These are phyloP conservation scores for Ustilago nuda DNA, from an alignment of 1,284 basidiomycete genomes.

Conservation along the genomic window DNA sequence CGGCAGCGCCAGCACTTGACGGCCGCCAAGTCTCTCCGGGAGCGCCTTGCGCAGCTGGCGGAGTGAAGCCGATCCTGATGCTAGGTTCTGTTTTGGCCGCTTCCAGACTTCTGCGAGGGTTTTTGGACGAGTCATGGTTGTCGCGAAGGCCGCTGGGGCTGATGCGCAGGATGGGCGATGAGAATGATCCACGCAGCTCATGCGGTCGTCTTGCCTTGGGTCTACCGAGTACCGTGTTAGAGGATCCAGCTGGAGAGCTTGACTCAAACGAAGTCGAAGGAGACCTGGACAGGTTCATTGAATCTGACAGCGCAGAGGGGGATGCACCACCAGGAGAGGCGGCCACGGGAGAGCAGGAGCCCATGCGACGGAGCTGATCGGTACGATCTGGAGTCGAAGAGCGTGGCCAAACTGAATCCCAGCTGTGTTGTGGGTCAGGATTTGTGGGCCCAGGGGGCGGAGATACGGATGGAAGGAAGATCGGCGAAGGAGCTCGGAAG, in stretches of 20 bases:
- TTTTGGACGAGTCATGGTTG: constrained; percentile 23
- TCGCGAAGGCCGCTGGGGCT: constrained; percentile 29
- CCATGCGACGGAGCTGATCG: constrained; percentile 41
- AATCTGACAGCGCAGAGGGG: constrained; percentile 28
- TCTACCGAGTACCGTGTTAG: constrained; percentile 33
- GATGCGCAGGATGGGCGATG: constrained; percentile 43
- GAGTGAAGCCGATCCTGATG: constrained; percentile 41
- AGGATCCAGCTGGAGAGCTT: constrained; percentile 25
- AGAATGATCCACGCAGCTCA: constrained; percentile 45
- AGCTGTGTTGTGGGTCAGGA: constrained; percentile 52
- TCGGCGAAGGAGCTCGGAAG: constrained; percentile 44
- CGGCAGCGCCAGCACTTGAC: constrained; percentile 7
- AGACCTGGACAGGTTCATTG: constrained; percentile 36
- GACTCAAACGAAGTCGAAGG: constrained; percentile 42
- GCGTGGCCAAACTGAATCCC: constrained; percentile 61
- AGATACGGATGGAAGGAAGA: constrained; percentile 37
- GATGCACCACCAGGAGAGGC: constrained; percentile 36
- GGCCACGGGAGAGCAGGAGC: constrained; percentile 38
- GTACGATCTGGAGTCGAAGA: constrained; percentile 42
- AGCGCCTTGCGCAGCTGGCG: constrained; percentile 5
- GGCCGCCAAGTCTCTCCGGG: constrained; percentile 13
- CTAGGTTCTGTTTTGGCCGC: constrained; percentile 32
- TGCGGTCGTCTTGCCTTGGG: constrained; percentile 49
- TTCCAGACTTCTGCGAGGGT: constrained; percentile 41
- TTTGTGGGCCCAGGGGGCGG: constrained; percentile 39